phyloP scores from a whole-genome alignment of 768 basidiomycete genomes.

The Ramaria rubella region DNA sequence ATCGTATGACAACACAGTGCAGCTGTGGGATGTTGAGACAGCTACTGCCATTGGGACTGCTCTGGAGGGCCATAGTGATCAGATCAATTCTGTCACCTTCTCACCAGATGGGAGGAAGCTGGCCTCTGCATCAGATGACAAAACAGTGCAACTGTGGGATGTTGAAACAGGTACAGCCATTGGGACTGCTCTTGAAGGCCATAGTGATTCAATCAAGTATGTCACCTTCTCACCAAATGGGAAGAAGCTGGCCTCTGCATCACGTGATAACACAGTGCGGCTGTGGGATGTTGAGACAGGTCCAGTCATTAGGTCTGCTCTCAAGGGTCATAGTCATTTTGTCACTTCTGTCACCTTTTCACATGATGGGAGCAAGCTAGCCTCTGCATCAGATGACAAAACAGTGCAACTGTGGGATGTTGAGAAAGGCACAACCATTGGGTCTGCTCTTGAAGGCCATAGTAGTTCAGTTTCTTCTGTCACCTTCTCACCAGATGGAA shows the following conservation, averaged over 20 bases:
- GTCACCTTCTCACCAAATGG: constrained; percentile 1
- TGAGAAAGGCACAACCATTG: not conserved
- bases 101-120: not conserved
- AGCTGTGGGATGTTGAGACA: not conserved
- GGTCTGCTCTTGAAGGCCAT: constrained; percentile 2
- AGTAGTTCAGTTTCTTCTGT: not conserved
- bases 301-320: not conserved
- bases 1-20: not conserved
- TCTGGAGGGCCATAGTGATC: not conserved
- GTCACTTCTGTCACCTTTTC: constrained; percentile 10
- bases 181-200: not conserved
- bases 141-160: not conserved
- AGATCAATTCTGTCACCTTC: not conserved
- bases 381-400: constrained; percentile 8
- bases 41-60: not conserved
- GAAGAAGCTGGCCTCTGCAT: not conserved
- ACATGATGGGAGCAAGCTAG: constrained; percentile 1
- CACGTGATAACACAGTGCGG: not conserved
- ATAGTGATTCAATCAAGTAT: not conserved
- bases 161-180: not conserved
- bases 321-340: not conserved
- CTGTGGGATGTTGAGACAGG: constrained; percentile 10
- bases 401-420: constrained; percentile 10
- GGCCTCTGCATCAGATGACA: not conserved
- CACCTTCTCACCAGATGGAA: constrained; percentile 9